Conservation (phyloP, 1,284 basidiomycete genomes). For the Rhizoctonia solani region DNA sequence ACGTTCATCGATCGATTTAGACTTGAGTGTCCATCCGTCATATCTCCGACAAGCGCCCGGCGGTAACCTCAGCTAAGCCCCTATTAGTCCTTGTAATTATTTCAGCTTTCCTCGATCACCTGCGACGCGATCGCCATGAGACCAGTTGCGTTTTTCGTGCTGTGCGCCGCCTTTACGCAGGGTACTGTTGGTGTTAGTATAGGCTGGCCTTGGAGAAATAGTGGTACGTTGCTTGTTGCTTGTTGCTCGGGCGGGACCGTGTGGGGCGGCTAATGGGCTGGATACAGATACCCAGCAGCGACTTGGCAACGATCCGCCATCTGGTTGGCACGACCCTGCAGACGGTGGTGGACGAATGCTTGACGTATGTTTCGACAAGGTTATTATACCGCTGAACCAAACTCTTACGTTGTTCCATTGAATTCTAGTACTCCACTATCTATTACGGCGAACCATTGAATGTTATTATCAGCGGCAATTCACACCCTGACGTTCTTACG, state of each 20-base stretch:
- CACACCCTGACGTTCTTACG: constrained; percentile 52
- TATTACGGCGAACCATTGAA: constrained; percentile 53
- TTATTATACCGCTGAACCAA: background rate
- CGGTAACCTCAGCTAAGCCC: background rate
- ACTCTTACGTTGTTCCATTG: background rate
- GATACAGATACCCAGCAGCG: constrained; percentile 1
- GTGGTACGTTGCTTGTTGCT: too few relatives aligned
- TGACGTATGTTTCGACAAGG: constrained; percentile 56
- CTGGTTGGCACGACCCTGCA: constrained; percentile 67
- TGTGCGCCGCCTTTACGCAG: background rate
- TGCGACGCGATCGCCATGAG: background rate
- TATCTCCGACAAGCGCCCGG: background rate
- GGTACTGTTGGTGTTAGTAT: background rate
- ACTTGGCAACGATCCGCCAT: background rate
- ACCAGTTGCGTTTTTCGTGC: background rate
- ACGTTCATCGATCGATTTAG: background rate
- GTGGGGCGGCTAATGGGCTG: too few relatives aligned
- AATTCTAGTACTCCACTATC: constrained; percentile 61
- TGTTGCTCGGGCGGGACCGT: too few relatives aligned
- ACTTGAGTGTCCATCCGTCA: background rate
- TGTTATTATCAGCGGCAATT: constrained; percentile 53
- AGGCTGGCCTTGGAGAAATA: too few relatives aligned
- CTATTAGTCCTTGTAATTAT: background rate
- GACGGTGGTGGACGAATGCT: constrained; percentile 68
- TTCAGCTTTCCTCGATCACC: background rate